Conservation (phyloP, 768 basidiomycete species). For the Lactarius akahatsu region DNA sequence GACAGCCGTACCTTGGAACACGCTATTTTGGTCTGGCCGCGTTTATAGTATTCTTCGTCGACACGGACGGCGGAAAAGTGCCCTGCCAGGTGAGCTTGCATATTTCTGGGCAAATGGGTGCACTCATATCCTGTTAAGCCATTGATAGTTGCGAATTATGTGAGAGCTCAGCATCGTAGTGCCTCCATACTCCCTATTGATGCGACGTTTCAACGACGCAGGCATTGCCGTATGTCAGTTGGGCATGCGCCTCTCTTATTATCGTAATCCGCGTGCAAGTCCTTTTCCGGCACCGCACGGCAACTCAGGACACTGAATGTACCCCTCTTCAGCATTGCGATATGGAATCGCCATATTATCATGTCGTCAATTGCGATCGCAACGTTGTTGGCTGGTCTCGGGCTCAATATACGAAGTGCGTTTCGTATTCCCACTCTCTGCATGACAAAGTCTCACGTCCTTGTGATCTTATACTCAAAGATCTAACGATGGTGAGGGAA, state of each 20-base stretch:
- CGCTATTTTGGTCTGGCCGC: constrained; percentile 6
- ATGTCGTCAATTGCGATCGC: background rate
- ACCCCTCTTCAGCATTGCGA: background rate
- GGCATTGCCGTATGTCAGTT: background rate
- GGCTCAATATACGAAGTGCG: constrained; percentile 1
- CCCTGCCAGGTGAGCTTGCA: background rate
- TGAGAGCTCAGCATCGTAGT: background rate
- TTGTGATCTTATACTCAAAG: background rate
- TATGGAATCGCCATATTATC: background rate
- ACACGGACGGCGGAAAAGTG: background rate
- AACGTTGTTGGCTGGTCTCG: background rate
- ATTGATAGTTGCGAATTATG: background rate
- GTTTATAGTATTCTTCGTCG: background rate
- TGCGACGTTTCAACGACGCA: background rate
- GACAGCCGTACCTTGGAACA: constrained; percentile 19
- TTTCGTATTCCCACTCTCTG: background rate
- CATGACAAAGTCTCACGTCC: background rate
- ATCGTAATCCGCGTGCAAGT: constrained; percentile 10
- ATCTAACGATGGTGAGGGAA: background rate
- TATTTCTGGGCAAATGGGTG: background rate
- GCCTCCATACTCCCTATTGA: background rate
- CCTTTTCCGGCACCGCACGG: background rate
- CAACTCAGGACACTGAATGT: background rate
- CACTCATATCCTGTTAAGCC: background rate
- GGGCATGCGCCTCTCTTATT: constrained; percentile 8